Base-by-base conservation (phyloP, 2,329 filamentous ascomycete species). In the Phaeophleospora eucalypticola region DNA sequence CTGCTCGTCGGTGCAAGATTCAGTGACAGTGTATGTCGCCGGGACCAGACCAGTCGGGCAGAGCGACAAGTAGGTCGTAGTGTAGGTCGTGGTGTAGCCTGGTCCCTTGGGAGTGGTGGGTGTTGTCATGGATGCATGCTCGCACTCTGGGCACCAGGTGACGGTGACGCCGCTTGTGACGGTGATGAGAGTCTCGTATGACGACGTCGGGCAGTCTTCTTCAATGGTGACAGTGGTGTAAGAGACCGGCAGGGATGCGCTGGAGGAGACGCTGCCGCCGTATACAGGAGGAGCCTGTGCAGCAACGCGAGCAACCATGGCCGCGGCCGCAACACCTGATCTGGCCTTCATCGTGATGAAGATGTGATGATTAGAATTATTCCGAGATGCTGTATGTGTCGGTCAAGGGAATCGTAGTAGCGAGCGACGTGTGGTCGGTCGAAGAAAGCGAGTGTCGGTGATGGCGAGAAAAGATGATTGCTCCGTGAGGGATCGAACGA, bases 61-160 rank as follows among this genome's bases (percentile, higher is more conserved):
- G 4, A 66, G 48, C 10, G 63, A 63, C 37, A 51, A 38, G 53
- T 64, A 67, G 18, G 54, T 58, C 4, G 65, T 68, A 8, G 65
- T 67, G 63, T 67, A 68, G 46, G 62, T 52, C 24, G 66, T 67
- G 20, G 60, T 65, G 57, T 63, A 59, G 36, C 58, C 58, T 10
- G 58, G 39, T 9, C 29, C 21, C 43, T 49, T 51, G n/a, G n/a
- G n/a, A n/a, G n/a, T n/a, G 14, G 47, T 37, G 4, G 48, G 27
- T 14, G 20, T 36, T 4, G 52, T 18, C 8, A 45, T 20, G n/a
- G 51, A 27, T 18, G 17, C 42, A 39, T 54, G 48, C 35, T 60
- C 49, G 52, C 66, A 68, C 43, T 60, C 54, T 15, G 65, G 65
- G 51, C 66, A 68, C 58, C 63, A 65, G 6, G 65, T 68, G 35